Conservation (phyloP, 2,329 filamentous ascomycete genomes). For the Phialophora macrospora region DNA sequence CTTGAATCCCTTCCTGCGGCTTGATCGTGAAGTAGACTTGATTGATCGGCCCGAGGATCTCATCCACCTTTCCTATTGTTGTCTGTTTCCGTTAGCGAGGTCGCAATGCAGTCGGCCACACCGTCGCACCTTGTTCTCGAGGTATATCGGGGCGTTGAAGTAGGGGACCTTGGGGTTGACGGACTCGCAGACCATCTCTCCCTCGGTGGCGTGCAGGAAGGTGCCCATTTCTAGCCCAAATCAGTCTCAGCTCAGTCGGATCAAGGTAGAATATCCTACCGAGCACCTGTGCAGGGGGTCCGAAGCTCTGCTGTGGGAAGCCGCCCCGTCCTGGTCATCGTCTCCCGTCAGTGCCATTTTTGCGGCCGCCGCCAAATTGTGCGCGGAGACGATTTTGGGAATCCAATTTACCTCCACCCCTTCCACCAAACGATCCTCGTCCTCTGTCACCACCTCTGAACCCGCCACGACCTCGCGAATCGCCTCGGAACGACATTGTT, state of each 20-base stretch:
- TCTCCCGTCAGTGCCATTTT: conserved; percentile 28
- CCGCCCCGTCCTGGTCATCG: conserved; percentile 58
- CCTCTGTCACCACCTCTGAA: conserved; percentile 59
- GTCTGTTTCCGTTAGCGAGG: conserved; percentile 57
- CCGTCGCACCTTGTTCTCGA: conserved; percentile 85
- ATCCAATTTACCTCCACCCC: conserved; percentile 49
- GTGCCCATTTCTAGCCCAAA: conserved; percentile 78
- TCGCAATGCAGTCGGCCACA: not conserved
- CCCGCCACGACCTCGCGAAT: conserved; percentile 57
- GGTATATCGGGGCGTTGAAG: conserved; percentile 98
- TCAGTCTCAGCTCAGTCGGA: conserved; percentile 33
- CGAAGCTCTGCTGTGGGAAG: conserved; percentile 64
- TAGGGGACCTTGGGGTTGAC: conserved; percentile 95
- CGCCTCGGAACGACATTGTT: conserved; percentile 69
- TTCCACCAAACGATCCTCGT: conserved; percentile 50
- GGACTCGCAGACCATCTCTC: conserved; percentile 96
- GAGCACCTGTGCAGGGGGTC: conserved; percentile 66
- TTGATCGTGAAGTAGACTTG: conserved; percentile 99
- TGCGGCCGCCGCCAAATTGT: conserved; percentile 33
- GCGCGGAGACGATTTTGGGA: conserved; percentile 41
- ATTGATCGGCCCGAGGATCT: conserved; percentile 96
- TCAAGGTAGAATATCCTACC: conserved; percentile 48
- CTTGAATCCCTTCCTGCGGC: conserved; percentile 93
- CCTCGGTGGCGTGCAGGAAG: conserved; percentile 93
- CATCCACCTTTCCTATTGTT: conserved; percentile 93